Evolutionary conservation across 371 early-diverging fungal genomes (phyloP).

Genomic region (Mortierella sp.): DNA sequence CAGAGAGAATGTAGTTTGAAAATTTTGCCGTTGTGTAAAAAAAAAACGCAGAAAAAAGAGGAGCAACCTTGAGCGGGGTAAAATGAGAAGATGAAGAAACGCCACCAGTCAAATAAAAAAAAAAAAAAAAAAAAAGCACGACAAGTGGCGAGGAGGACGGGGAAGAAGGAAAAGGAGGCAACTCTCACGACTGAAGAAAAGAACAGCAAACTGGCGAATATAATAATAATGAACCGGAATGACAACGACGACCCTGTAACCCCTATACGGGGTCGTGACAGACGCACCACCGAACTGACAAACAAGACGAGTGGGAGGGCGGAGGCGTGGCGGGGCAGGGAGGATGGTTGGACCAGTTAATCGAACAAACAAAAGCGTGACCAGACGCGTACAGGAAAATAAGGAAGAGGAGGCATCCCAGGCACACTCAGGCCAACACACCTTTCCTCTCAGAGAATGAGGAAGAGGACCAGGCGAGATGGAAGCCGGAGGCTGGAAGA

Average conservation of each 20-base stretch:
- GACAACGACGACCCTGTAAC: no score
- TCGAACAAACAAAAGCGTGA: no score
- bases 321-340: no score
- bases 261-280: neutral
- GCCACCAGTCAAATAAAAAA: no score
- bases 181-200: no score
- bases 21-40: neutral
- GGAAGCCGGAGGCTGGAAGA: neutral
- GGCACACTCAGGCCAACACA: neutral
- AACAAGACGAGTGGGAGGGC: no score
- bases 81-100: no score
- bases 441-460: neutral
- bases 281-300: no score
- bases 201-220: no score
- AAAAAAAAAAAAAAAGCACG: neutral
- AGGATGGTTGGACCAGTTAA: no score
- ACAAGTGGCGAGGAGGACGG: neutral
- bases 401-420: neutral
- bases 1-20: neutral
- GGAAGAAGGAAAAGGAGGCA: neutral
- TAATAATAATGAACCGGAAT: neutral
- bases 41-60: neutral
- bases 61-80: no score
- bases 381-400: no score
- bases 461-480: neutral